phyloP scores from a whole-genome alignment of 306 rosid species.

The Senna tora region DNA sequence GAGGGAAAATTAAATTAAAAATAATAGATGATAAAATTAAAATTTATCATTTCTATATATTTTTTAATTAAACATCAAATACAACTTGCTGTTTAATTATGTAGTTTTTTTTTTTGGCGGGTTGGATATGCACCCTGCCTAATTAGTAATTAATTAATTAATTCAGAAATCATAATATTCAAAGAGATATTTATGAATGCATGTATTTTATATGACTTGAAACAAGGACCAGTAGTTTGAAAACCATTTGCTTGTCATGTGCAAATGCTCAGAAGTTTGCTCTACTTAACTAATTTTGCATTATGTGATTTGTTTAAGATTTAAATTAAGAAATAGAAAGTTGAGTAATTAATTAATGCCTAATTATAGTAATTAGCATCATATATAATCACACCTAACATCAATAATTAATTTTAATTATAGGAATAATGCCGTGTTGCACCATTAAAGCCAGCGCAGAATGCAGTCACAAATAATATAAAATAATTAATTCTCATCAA shows the following conservation, averaged over 20 bases:
- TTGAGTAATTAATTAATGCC: neutral
- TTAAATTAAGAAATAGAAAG: neutral
- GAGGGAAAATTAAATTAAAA: too few relatives aligned
- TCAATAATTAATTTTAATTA: neutral
- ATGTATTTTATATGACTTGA: neutral
- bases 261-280: neutral
- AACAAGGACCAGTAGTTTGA: neutral
- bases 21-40: too few relatives aligned
- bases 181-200: neutral
- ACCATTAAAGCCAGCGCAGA: slow-evolving; percentile 15
- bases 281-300: neutral
- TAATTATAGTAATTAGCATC: neutral
- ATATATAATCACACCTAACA: slow-evolving; percentile 15
- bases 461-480: slow-evolving; percentile 1
- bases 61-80: too few relatives aligned
- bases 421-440: neutral
- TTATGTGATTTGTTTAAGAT: neutral
- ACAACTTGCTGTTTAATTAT: neutral
- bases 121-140: neutral
- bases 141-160: neutral
- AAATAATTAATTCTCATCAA: neutral
- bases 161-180: neutral
- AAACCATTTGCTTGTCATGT: neutral
- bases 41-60: too few relatives aligned
- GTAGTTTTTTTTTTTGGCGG: neutral